Base-by-base conservation (phyloP, 2,329 filamentous ascomycete species). In the Clonostachys rhizophaga region DNA sequence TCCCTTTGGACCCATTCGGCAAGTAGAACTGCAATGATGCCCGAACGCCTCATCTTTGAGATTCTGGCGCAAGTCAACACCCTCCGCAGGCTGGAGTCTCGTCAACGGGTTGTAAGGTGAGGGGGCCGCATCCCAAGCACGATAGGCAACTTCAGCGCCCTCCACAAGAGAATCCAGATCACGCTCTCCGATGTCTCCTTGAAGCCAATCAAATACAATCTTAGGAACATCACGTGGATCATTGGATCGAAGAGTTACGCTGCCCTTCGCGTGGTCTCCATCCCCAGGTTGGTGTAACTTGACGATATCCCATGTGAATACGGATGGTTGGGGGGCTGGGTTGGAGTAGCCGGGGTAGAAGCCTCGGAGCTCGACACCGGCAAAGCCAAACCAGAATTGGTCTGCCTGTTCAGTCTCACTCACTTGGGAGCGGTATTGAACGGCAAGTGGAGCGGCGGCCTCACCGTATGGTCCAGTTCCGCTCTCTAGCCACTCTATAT, bases 211-310 rank as follows among this genome's bases (percentile, higher is more conserved):
- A 66, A 82, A 85, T 45, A 70, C 66, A 53, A 87, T 84, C 6
- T 74, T 60, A 0, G 85, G 84, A 3, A 71, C 67, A 45, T 86
- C 82, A 3, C 76, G 74, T 1, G 84, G 83, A 57, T 87, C 75
- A 0, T 73, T 63, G 0, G 78, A 81, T 9, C 68, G 68, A 5
- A 89, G 74, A 6, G 61, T 73, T 5, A 89, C 83, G 2, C 71
- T 76, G 13, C 85, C 85, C 24, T 30, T 30, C 8, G 74, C 75
- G 4, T 59, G 64, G 46, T 87, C 86, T 44, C 77, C 74, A 0
- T 81, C 73, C 55, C 24, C 24, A 30, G 24, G 24, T 30, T 30
- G 24, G 24, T 84, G 81, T 0, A 78, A 74, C 62, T 86, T 84
- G 44, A 89, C 58, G 8, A 69, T 35, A 5, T 44, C 33, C 10